phyloP scores from a whole-genome alignment of 306 rosid genomes.

The Pyrus betulifolia region DNA sequence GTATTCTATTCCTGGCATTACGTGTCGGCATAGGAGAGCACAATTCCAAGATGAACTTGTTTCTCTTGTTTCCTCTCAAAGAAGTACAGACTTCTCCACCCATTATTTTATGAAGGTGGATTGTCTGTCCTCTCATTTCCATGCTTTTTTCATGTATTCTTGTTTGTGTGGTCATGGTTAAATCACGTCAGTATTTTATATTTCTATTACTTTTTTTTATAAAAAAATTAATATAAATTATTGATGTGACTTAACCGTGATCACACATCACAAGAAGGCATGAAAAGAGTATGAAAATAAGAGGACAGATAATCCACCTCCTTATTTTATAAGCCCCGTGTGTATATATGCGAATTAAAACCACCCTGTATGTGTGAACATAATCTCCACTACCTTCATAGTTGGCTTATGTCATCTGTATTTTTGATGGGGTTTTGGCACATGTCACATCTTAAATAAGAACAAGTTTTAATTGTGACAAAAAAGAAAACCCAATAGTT shows the following conservation, averaged over 20 bases:
- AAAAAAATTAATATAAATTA: no score
- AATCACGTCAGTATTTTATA: no score
- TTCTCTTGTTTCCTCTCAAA: neutral
- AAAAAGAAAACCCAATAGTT: neutral
- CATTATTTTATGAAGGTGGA: neutral
- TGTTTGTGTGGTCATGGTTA: no score
- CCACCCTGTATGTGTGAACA: neutral
- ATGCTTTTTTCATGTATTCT: no score
- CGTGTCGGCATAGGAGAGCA: conserved; percentile 12
- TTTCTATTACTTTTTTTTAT: no score
- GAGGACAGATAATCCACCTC: no score
- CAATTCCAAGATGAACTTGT: conserved; percentile 29
- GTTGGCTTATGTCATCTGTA: neutral
- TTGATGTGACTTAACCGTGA: no score
- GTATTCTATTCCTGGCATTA: neutral
- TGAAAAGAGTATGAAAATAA: no score
- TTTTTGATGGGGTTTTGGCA: neutral
- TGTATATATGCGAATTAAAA: neutral
- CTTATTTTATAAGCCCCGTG: neutral
- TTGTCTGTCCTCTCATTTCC: no score
- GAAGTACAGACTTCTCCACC: neutral
- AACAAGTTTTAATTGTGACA: neutral
- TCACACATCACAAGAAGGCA: no score
- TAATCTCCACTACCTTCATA: neutral
- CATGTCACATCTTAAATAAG: neutral